Conservation (phyloP, 1,139 yeast genomes). For the Kodamaea alishanica region DNA sequence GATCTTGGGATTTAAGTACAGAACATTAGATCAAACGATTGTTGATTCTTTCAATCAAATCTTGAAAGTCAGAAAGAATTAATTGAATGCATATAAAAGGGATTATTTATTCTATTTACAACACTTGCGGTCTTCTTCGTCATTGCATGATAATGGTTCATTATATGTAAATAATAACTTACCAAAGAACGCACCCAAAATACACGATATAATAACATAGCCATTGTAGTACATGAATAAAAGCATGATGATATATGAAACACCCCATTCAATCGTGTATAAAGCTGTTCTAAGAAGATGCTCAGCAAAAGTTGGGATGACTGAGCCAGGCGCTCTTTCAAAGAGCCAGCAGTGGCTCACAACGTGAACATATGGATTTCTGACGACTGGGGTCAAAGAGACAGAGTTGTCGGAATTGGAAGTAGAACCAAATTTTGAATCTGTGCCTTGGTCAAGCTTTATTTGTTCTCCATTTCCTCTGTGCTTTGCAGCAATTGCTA, state of each 20-base stretch:
- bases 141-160: conserved; percentile 33
- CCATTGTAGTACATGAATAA: conserved; percentile 74
- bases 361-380: conserved; percentile 19
- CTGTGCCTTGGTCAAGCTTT: background rate
- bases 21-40: conserved; percentile 9
- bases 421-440: background rate
- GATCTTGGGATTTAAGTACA: conserved; percentile 11
- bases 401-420: conserved; percentile 1
- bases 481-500: conserved; percentile 26
- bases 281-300: conserved; percentile 48
- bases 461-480: background rate
- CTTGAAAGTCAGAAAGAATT: conserved; percentile 3
- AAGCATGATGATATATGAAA: conserved; percentile 63
- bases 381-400: background rate
- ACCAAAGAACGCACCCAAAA: conserved; percentile 61
- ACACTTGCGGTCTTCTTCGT: conserved; percentile 23
- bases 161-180: conserved; percentile 45
- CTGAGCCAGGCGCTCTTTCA: conserved; percentile 12
- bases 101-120: conserved; percentile 7
- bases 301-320: conserved; percentile 40
- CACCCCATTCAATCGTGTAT: conserved; percentile 59
- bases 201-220: conserved; percentile 58
- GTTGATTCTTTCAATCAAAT: conserved; percentile 12
- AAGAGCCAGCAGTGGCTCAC: conserved; percentile 43
- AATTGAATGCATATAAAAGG: background rate